Evolutionary conservation across 192 early-diverging fungal species (phyloP), one percentile per base, ranked within the genome.

Genomic region (Backusella australiensis): DNA sequence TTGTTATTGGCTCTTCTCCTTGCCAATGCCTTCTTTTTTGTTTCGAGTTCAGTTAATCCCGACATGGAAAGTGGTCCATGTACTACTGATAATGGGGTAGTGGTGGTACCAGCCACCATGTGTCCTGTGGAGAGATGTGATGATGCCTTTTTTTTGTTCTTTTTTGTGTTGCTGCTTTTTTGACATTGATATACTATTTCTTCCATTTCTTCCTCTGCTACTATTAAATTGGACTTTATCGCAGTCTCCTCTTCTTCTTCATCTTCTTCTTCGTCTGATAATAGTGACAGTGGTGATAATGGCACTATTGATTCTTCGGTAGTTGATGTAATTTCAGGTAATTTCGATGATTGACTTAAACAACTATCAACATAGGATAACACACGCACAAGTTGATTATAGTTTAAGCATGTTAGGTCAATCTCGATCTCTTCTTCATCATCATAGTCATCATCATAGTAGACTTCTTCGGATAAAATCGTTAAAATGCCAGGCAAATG

Each of bases 401-500:
- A 66, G 63, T 72, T 65, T 14, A 78, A 69, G n/a, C 65, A 44
- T 35, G 66, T 53, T 8, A 78, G 39, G 63, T 78, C 77, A 53
- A 78, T 78, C 34, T 78, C 77, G 12, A 78, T 73, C 44, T 78
- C 77, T 23, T 63, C 70, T 2, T 42, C 70, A 3, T 53, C 32
- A 32, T 63, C 46, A 6, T 69, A 15, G 34, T 68, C 69, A 1
- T 44, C 49, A 9, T 69, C 39, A 41, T 66, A 53, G 15, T 69
- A 36, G 15, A 49, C 46, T 49, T 26, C 26, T 44, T 71, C 26
- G 8, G 74, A 75, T 34, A 78, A 67, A 67, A 78, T 78, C 17
- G 77, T 78, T 7, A 78, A 26, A 59, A 78, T 74, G 12, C 72
- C 77, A 74, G 72, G 67, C 6, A 78, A 44, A 6, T 78, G 73